Evolutionary conservation across 1,139 yeast genomes (phyloP), one percentile per base, ranked within the genome.

Genomic region (Debaryomycetaceae sp.): DNA sequence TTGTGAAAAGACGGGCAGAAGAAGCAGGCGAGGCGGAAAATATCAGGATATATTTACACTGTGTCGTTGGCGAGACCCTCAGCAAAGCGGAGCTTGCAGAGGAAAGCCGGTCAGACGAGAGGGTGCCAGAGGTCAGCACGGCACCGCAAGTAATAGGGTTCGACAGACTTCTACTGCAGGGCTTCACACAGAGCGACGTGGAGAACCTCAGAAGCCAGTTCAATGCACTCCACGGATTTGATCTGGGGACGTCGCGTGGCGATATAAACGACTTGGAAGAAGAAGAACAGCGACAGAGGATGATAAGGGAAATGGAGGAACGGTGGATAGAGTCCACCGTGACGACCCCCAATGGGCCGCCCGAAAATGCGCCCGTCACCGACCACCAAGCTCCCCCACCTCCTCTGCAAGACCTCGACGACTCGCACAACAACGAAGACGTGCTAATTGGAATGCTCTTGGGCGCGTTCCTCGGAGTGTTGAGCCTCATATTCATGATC

Each of bases 301-400:
- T 72, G 34, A 62, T 80, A 5, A 61, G 89, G 42, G 85, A 83
- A 50, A 63, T 89, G 50, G 97, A 90, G 59, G 97, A 90, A 54
- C 74, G 90, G 47, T 90, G 97, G 97, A 87, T 90, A 48, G 95
- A 90, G 56, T 83, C 87, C 41, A 85, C 93, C 0, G 89, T 81
- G 6, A 75, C 65, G 43, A 59, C 55, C 6, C 36, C 33, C 8
- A 50, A 46, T 20, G 41, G 40, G 6, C 43, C 48, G 9, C 37
- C 43, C n/a, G 39, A 44, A 24, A 31, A 37, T 20, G 45, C 56
- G 3, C 37, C 49, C 11, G 22, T 41, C 2, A 13, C 51, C 4
- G 46, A 40, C 24, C 27, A 49, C 8, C 34, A 33, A 20, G 39
- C 43, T 5, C 51, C 52, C 2, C 63, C 67, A 5, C 58, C 54